phyloP scores from a whole-genome alignment of 1,139 yeast genomes.

The Pneumocystis canis region DNA sequence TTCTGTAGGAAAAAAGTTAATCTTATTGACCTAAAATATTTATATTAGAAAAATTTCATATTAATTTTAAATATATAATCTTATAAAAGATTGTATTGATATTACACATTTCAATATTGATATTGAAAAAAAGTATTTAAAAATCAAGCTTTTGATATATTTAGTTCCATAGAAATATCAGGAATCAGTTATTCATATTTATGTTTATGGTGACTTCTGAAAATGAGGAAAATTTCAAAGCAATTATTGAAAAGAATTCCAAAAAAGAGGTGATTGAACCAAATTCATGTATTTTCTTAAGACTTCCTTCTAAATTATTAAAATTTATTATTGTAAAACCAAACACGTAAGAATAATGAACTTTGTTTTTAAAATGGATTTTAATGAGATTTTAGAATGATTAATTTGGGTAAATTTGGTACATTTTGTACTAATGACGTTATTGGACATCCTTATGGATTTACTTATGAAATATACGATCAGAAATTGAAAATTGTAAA shows the following conservation, averaged over 20 bases:
- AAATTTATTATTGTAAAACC: background rate
- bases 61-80: background rate
- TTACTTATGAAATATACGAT: conserved; percentile 68
- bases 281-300: conserved; percentile 7
- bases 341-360: background rate
- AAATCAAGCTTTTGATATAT: background rate
- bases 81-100: background rate
- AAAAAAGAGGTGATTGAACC: conserved; percentile 27
- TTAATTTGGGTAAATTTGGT: conserved; percentile 85
- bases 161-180: background rate
- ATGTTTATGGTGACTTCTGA: background rate
- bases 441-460: conserved; percentile 73
- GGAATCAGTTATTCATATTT: background rate
- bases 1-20: background rate
- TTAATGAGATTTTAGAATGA: conserved; percentile 25
- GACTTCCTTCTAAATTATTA: background rate
- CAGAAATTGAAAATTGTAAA: conserved; percentile 27
- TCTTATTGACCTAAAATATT: background rate
- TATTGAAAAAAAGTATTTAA: background rate
- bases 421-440: conserved; percentile 59
- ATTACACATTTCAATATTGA: background rate
- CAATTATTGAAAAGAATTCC: conserved; percentile 8
- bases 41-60: background rate
- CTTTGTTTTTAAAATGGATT: background rate
- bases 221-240: background rate